Evolutionary conservation across 441 rosid genomes (phyloP), one percentile per base, ranked within the genome.

Genomic region (Manihot esculenta): DNA sequence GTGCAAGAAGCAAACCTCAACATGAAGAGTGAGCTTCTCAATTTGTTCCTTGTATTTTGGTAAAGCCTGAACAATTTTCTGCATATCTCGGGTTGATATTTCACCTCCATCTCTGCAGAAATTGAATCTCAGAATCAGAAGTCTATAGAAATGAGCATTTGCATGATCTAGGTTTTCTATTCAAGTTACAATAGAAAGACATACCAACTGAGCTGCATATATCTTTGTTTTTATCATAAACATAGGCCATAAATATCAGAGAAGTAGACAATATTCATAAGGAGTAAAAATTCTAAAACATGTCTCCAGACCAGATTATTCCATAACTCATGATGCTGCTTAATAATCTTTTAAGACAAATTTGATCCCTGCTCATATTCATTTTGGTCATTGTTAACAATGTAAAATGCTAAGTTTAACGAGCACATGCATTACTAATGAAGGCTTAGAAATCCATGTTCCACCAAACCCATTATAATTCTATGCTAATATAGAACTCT

Each of bases 41-140:
- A 91, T 85, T 78, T 89, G 91, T 74, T 96, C 97, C 76, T 92
- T 96, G 80, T 96, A 96, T 72, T 96, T 92, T 38, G 98, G 98
- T 84, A 96, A 83, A 20, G 98, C 92, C 83, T 93, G 99, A 80
- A 96, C 98, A 88, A 96, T 89, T 84, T 91, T 90, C 84, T 93
- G 98, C 79, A 96, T 76, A 48, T 96, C 99, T 78, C 88, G 78
- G 42, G 98, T 93, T 42, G 99, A 93, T 66, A 93, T 79, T 77
- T 96, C 99, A 42, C 84, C 96, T 23, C 89, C 88, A 75, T 88
- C 91, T 82, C 99, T 95, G 75, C 61, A 77, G 11, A 75, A 62
- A 45, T 50, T 65, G 45, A 58, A 48, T 11, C 69, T 71, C 58
- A 70, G 60, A 56, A 72, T 70, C 49, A 70, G 14, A 73, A 74